A percentile compares a stretch with the other conserved stretches of the same genome.
These are phyloP conservation scores for Triadica sebifera DNA, from an alignment of 345 rosid species.

Conservation along the genomic window DNA sequence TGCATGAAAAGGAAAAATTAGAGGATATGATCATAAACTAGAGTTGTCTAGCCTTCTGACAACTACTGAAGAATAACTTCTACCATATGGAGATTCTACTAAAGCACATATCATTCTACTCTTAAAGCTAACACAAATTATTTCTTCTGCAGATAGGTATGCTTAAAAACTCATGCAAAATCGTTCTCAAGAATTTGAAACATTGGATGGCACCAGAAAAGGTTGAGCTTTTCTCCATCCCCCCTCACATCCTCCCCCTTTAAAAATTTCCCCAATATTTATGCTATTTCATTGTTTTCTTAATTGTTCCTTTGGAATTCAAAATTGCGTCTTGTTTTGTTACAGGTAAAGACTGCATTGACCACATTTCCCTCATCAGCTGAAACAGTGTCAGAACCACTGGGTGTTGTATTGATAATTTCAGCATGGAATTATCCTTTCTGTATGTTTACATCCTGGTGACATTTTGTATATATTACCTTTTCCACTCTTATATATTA, in stretches of 20 bases:
- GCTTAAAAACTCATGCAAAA: conserved; percentile 52
- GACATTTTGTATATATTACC: conserved; percentile 4
- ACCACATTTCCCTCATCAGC: conserved; percentile 89
- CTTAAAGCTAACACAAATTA: conserved; percentile 1
- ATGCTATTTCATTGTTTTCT: not conserved
- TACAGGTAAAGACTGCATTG: conserved; percentile 78
- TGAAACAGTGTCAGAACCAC: conserved; percentile 82
- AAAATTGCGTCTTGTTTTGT: conserved; percentile 8
- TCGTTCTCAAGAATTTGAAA: conserved; percentile 67
- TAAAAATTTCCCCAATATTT: not conserved
- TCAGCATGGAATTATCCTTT: conserved; percentile 98
- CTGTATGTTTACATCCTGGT: conserved; percentile 44
- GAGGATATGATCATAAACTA: not conserved
- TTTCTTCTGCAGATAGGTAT: conserved; percentile 52
- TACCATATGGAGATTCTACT: not conserved
- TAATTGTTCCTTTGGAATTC: conserved; percentile 2
- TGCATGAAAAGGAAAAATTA: not conserved
- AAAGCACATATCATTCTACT: not conserved
- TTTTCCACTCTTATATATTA: not conserved
- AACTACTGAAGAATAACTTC: not conserved
- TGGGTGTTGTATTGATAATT: conserved; percentile 84
- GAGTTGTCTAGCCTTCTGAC: not conserved
- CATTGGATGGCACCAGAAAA: conserved; percentile 81
- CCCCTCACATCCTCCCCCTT: not conserved
- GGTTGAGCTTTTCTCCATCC: conserved; percentile 30